These are phyloP conservation scores for Cyberlindnera mycetangii DNA, from an alignment of 805 yeast genomes.

Conservation along the genomic window DNA sequence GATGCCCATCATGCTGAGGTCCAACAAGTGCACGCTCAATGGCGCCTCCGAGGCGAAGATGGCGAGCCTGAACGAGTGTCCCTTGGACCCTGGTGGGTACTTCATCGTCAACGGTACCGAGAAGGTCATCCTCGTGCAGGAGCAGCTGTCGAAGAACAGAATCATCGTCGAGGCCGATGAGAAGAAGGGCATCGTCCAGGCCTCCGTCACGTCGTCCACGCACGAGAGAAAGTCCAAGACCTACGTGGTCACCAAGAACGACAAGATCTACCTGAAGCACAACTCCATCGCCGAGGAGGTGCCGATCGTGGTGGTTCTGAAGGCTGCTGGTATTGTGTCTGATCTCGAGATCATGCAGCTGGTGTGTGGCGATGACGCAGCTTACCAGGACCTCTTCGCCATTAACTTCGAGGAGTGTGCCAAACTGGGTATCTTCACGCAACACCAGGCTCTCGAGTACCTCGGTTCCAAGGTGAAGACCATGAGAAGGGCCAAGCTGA, in stretches of 20 bases:
- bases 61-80: slow-evolving; percentile 92
- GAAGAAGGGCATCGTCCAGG: slow-evolving; percentile 90
- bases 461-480: slow-evolving; percentile 92
- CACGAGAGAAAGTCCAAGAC: slow-evolving; percentile 98
- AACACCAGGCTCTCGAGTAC: slow-evolving; percentile 88
- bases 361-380: slow-evolving; percentile 87
- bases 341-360: slow-evolving; percentile 92
- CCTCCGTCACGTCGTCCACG: slow-evolving; percentile 96
- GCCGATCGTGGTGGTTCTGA: slow-evolving; percentile 88
- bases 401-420: slow-evolving; percentile 94
- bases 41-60: slow-evolving; percentile 76
- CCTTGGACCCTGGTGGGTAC: slow-evolving; percentile 98
- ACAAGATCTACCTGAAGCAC: slow-evolving; percentile 85
- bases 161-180: slow-evolving; percentile 97
- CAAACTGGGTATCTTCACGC: slow-evolving; percentile 79
- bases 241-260: slow-evolving; percentile 89
- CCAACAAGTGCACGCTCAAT: slow-evolving; percentile 83
- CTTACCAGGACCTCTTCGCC: slow-evolving; percentile 88
- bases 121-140: slow-evolving; percentile 94
- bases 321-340: slow-evolving; percentile 92
- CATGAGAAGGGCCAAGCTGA: slow-evolving; percentile 82
- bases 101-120: slow-evolving; percentile 98
- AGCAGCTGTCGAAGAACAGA: slow-evolving; percentile 94
- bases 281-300: slow-evolving; percentile 94
- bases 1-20: slow-evolving; percentile 98